phyloP scores from a whole-genome alignment of 495 filamentous ascomycete species.

The Penicillium ucsense region DNA sequence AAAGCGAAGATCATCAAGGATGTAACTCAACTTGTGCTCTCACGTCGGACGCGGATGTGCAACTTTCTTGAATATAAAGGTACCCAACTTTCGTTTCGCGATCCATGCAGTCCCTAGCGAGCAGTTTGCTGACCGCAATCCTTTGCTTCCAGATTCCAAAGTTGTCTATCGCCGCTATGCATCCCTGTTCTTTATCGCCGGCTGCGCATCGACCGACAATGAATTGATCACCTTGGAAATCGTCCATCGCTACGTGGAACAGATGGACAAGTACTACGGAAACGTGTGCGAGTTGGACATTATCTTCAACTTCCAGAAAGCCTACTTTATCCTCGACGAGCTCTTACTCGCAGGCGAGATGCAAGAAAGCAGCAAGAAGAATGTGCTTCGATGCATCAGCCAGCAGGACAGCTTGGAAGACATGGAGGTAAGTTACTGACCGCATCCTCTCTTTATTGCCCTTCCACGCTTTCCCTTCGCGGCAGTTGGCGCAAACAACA shows the following conservation, averaged over 20 bases:
- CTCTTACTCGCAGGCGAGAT: conserved; percentile 91
- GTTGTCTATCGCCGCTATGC: conserved; percentile 98
- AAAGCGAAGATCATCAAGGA: conserved; percentile 99
- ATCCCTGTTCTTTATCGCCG: conserved; percentile 98
- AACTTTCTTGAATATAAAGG: conserved; percentile 99
- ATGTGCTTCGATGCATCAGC: conserved; percentile 85
- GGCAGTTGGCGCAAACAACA: too few relatives aligned
- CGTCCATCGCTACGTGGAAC: conserved; percentile 97
- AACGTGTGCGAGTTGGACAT: conserved; percentile 99
- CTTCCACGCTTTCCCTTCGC: not conserved
- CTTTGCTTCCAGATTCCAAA: conserved; percentile 65
- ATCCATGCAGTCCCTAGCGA: conserved; percentile 1
- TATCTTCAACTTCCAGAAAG: conserved; percentile 99
- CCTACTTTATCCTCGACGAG: conserved; percentile 98
- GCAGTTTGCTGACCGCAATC: conserved; percentile 8
- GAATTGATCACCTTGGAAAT: conserved; percentile 97
- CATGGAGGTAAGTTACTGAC: conserved; percentile 73
- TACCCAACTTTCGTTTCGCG: conserved; percentile 17
- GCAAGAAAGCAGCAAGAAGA: conserved; percentile 99
- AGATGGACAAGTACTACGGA: conserved; percentile 99
- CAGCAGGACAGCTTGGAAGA: conserved; percentile 93
- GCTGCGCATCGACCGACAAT: conserved; percentile 89
- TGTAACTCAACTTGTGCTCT: conserved; percentile 95
- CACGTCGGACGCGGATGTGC: conserved; percentile 94
- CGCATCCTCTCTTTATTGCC: conserved; percentile 1